Percentiles rank a stretch among this genome's conserved stretches.
Evolutionary conservation across 306 rosid genomes (phyloP).

Genomic region (Cyamopsis tetragonoloba): DNA sequence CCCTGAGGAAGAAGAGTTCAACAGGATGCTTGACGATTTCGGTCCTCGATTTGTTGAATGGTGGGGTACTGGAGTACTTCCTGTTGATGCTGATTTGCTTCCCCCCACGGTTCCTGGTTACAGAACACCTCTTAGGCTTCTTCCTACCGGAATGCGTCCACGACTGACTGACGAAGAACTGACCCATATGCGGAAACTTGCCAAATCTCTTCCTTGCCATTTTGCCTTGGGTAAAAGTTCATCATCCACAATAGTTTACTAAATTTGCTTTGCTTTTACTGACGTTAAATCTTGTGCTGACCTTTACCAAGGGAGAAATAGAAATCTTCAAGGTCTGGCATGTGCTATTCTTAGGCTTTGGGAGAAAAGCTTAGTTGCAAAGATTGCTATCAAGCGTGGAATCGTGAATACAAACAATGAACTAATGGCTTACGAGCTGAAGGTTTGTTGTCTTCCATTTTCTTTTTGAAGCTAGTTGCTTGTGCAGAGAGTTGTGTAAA

Average conservation of each 20-base stretch:
- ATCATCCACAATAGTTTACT: slow-evolving; percentile 8
- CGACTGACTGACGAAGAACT: slow-evolving; percentile 76
- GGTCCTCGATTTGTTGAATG: slow-evolving; percentile 94
- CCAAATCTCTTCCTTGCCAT: slow-evolving; percentile 89
- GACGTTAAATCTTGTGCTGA: slow-evolving; percentile 17
- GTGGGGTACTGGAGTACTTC: slow-evolving; percentile 97
- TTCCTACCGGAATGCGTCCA: slow-evolving; percentile 75
- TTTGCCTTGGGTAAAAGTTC: slow-evolving; percentile 82
- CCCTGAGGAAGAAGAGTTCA: slow-evolving; percentile 68
- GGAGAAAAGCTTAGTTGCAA: slow-evolving; percentile 87
- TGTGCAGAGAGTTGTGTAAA: slow-evolving; percentile 4
- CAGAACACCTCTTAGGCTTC: slow-evolving; percentile 86
- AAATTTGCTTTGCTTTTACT: slow-evolving; percentile 10
- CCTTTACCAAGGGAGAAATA: slow-evolving; percentile 70
- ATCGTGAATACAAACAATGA: slow-evolving; percentile 94
- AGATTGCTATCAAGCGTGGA: slow-evolving; percentile 94
- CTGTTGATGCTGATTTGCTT: slow-evolving; percentile 93
- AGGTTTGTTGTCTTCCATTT: slow-evolving; percentile 48
- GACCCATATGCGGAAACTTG: slow-evolving; percentile 68
- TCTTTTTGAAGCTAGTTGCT: slow-evolving; percentile 4
- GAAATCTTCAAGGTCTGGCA: slow-evolving; percentile 95
- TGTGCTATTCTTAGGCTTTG: slow-evolving; percentile 77
- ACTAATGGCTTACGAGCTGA: slow-evolving; percentile 88
- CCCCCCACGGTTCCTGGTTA: slow-evolving; percentile 73
- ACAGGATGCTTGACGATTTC: slow-evolving; percentile 66